Conservation (phyloP, 1,284 basidiomycete genomes). For the Mycena sp. region DNA sequence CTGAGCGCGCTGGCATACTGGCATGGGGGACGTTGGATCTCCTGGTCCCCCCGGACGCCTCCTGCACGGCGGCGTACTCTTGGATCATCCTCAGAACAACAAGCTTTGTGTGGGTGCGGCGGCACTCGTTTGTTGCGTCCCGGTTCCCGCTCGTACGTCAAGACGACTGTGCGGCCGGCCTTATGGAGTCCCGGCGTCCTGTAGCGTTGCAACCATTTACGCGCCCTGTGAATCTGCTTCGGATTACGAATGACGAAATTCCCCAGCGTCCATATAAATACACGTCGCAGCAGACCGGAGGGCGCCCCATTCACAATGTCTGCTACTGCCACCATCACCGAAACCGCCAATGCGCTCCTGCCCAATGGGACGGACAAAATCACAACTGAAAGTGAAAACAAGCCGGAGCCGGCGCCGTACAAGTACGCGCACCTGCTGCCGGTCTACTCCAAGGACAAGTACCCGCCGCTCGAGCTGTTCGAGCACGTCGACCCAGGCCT, state of each 20-base stretch:
- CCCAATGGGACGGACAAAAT: no score
- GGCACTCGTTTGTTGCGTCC: no score
- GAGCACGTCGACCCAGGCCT: slow-evolving; percentile 79
- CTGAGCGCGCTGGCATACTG: not conserved
- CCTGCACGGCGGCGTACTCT: no score
- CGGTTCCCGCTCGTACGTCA: not conserved
- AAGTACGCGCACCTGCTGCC: slow-evolving; percentile 75
- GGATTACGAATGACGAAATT: slow-evolving; percentile 10
- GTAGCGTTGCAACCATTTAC: not conserved
- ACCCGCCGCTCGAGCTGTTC: slow-evolving; percentile 77
- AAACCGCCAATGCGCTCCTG: slow-evolving; percentile 4
- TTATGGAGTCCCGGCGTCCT: not conserved
- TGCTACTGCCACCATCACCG: slow-evolving; percentile 15
- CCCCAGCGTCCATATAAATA: slow-evolving; percentile 11
- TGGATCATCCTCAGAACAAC: no score
- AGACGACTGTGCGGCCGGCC: not conserved
- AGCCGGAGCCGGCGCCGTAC: slow-evolving; percentile 52
- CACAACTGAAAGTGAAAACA: slow-evolving; percentile 25
- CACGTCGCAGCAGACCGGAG: not conserved
- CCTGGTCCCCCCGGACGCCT: not conserved
- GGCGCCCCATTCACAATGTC: slow-evolving; percentile 10
- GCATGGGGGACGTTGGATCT: not conserved
- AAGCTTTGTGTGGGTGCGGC: no score
- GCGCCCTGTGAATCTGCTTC: not conserved
- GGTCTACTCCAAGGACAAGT: slow-evolving; percentile 65